Evolutionary conservation across 1,139 yeast genomes (phyloP), one percentile per base, ranked within the genome.

Genomic region (Pichia sp.): DNA sequence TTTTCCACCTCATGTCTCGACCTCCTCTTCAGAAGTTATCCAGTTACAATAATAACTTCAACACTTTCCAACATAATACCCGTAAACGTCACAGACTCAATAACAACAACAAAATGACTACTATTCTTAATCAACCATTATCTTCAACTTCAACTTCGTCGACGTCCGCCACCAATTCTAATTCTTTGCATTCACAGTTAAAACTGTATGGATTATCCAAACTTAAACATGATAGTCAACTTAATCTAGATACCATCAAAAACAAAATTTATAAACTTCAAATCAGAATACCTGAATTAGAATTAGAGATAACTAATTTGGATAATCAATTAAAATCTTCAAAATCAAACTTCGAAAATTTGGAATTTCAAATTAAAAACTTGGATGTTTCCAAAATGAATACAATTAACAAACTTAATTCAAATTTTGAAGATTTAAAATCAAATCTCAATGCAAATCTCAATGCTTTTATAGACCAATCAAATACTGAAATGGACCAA

Each of bases 261-360:
- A 53, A 53, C 14, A 58, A 59, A 46, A 54, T 60, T 1, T 62
- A 63, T 62, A 53, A 52, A 16, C 45, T 56, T 16, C 56, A 62
- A 46, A 58, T 62, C 7, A 56, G 59, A 22, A 52, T 61, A 1
- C 62, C 66, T 3, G 65, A 61, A 39, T 11, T 62, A 16, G 61
- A 64, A 47, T 43, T 62, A 19, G 22, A 18, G 9, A 9, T 36
- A 36, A 36, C 13, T 5, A 6, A 7, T 36, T 36, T 36, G 10
- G 16, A 36, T 10, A 10, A 10, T 36, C 25, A 18, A 19, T 19
- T 36, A 11, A 36, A 19, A 36, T 4, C 13, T 18, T 36, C 41
- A 6, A 57, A 58, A 41, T 46, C 51, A 14, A 39, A 53, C 7
- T 59, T 56, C 47, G 54, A 57, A 28, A 19, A 39, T 3, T 53